Evolutionary conservation across 805 yeast species (phyloP).

Genomic region (Sungouiella blattae): DNA sequence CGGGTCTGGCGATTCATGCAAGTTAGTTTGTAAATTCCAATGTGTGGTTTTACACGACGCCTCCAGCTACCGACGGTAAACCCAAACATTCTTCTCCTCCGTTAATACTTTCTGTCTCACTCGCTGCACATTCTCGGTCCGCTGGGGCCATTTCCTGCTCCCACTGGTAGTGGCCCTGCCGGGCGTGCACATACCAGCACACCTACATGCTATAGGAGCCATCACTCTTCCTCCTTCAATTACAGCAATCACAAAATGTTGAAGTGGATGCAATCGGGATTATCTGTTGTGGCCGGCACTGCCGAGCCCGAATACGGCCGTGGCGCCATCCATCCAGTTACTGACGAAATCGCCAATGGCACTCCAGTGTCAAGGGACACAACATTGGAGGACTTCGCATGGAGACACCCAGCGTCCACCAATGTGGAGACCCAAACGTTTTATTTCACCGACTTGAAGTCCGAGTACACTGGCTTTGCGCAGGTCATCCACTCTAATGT

Average conservation of each 20-base stretch:
- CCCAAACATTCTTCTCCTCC: too few species aligned
- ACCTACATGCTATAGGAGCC: too few species aligned
- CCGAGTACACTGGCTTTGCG: conserved; percentile 78
- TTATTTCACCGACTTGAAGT: conserved; percentile 64
- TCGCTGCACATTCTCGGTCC: too few species aligned
- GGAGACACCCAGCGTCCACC: conserved; percentile 73
- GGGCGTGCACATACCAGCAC: too few species aligned
- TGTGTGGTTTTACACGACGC: too few species aligned
- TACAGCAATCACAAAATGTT: conserved; percentile 50
- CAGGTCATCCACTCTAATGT: conserved; percentile 93
- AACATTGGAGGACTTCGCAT: conserved; percentile 63
- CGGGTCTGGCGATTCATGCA: too few species aligned
- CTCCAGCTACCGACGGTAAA: too few species aligned
- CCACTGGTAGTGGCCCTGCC: too few species aligned
- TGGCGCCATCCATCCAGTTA: conserved; percentile 85
- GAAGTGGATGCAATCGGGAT: conserved; percentile 80
- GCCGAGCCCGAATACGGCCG: conserved; percentile 97
- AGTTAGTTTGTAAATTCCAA: too few species aligned
- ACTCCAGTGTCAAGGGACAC: conserved; percentile 50
- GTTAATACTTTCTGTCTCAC: too few species aligned
- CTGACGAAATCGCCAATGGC: conserved; percentile 43
- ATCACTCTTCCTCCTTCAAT: too few species aligned
- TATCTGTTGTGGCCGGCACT: conserved; percentile 93
- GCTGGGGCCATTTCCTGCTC: too few species aligned
- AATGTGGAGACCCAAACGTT: conserved; percentile 96